These are phyloP conservation scores for Exobasidium cylindrosporum DNA, from an alignment of 1,284 basidiomycete genomes.

Conservation along the genomic window DNA sequence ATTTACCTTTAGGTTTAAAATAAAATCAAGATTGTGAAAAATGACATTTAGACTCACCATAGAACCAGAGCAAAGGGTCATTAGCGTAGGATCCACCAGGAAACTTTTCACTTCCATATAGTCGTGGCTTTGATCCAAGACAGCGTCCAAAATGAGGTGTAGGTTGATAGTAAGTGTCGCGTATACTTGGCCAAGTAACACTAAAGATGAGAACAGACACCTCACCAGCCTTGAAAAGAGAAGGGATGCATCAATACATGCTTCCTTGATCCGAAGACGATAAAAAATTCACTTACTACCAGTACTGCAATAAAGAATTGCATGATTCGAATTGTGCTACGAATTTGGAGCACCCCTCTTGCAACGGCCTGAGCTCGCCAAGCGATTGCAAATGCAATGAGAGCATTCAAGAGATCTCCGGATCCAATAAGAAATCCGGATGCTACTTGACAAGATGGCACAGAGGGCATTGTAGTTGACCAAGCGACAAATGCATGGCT, in stretches of 20 bases:
- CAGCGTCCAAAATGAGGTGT: neutral
- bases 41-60: too few species aligned
- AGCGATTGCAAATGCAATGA: conserved; percentile 8
- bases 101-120: neutral
- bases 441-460: neutral
- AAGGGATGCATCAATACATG: too few species aligned
- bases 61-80: conserved; percentile 2
- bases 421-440: conserved; percentile 4
- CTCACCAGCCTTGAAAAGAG: too few species aligned
- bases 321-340: neutral
- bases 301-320: conserved; percentile 4
- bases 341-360: conserved; percentile 9
- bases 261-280: too few species aligned
- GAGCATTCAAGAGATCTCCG: neutral
- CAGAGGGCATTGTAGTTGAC: conserved; percentile 3
- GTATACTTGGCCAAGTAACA: neutral
- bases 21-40: too few species aligned
- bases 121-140: neutral
- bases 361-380: conserved; percentile 13
- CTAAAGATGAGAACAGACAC: too few species aligned
- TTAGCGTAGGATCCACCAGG: neutral
- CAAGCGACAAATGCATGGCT: neutral
- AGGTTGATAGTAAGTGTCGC: neutral
- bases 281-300: conserved; percentile 1
- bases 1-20: too few species aligned